A percentile compares a stretch with the other conserved stretches of the same genome.
phyloP scores from a whole-genome alignment of 2,329 filamentous ascomycete genomes.

The Endoconidiophora polonica region DNA sequence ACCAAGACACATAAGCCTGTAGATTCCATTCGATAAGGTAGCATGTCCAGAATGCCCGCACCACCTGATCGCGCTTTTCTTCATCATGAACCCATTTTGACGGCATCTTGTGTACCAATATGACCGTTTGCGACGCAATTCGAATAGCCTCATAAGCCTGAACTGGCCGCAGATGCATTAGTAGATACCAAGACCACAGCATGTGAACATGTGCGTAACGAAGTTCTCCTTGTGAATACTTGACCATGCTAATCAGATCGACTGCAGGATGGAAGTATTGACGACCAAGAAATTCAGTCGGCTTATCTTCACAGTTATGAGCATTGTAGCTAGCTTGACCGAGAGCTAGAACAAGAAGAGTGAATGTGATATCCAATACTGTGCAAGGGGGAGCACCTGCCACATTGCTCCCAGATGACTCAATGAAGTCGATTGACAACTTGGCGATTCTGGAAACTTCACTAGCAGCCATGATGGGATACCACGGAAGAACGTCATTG shows the following conservation, averaged over 20 bases:
- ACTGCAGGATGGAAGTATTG: conserved; percentile 14
- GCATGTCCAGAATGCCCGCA: conserved; percentile 16
- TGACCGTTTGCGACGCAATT: conserved; percentile 8
- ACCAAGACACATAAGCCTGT: conserved; percentile 15
- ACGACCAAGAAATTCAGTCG: conserved; percentile 6
- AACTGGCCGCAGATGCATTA: conserved; percentile 14
- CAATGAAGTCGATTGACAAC: conserved; percentile 4
- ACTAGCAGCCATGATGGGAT: conserved; percentile 15
- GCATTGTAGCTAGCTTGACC: conserved; percentile 10
- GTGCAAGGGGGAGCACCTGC: neutral
- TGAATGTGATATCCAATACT: conserved; percentile 11
- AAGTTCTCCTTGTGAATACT: conserved; percentile 8
- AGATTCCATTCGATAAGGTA: conserved; percentile 16
- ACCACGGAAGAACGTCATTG: conserved; percentile 15
- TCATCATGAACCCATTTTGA: conserved; percentile 2
- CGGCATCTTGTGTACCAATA: conserved; percentile 10
- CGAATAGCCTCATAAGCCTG: conserved; percentile 15
- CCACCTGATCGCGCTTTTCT: conserved; percentile 12
- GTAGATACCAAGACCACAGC: conserved; percentile 8
- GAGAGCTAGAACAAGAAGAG: conserved; percentile 13
- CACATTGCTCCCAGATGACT: neutral
- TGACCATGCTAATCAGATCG: conserved; percentile 8
- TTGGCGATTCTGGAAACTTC: conserved; percentile 10
- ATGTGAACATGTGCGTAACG: neutral
- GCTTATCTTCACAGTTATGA: conserved; percentile 6